Conservation (phyloP, 495 filamentous ascomycete genomes). For the Aspergillus incahuasiensis region DNA sequence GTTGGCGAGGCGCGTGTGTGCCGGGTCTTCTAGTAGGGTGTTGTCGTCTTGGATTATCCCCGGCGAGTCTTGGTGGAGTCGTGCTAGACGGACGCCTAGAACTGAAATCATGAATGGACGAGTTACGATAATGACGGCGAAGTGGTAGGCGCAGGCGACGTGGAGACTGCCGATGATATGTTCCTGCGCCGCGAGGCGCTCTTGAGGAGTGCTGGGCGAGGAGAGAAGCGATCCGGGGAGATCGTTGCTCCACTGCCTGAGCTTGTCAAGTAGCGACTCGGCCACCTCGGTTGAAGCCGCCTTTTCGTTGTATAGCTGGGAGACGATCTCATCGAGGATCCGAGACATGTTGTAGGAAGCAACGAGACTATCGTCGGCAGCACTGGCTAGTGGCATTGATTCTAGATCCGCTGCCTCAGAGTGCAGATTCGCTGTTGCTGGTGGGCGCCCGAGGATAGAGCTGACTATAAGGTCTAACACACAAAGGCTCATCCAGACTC, state of each 20-base stretch:
- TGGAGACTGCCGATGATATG: slow-evolving; percentile 37
- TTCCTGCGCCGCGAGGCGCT: slow-evolving; percentile 17
- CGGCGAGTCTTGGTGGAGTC: slow-evolving; percentile 26
- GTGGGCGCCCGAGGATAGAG: slow-evolving; percentile 39
- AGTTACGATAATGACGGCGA: slow-evolving; percentile 40
- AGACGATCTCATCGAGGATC: slow-evolving; percentile 35
- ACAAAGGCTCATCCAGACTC: slow-evolving; percentile 43
- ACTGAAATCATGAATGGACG: slow-evolving; percentile 38
- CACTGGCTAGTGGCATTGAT: not conserved
- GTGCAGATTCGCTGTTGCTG: slow-evolving; percentile 29
- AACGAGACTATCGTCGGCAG: slow-evolving; percentile 20
- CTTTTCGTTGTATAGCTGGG: slow-evolving; percentile 28
- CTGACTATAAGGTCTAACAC: slow-evolving; percentile 40
- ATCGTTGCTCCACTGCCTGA: slow-evolving; percentile 34
- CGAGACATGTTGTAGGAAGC: slow-evolving; percentile 33
- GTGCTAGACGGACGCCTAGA: slow-evolving; percentile 33
- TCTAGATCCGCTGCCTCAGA: slow-evolving; percentile 16
- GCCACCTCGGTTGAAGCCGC: slow-evolving; percentile 31
- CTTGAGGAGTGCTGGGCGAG: slow-evolving; percentile 18
- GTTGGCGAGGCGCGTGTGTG: slow-evolving; percentile 30
- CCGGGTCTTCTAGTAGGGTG: slow-evolving; percentile 25
- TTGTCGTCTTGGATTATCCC: slow-evolving; percentile 2
- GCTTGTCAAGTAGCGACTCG: slow-evolving; percentile 29
- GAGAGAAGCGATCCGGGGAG: slow-evolving; percentile 27
- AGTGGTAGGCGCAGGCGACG: slow-evolving; percentile 40